Percentiles rank a stretch among this genome's conserved stretches.
phyloP scores from a whole-genome alignment of 371 early-diverging fungal genomes.

The Saksenaea vasiformis region DNA sequence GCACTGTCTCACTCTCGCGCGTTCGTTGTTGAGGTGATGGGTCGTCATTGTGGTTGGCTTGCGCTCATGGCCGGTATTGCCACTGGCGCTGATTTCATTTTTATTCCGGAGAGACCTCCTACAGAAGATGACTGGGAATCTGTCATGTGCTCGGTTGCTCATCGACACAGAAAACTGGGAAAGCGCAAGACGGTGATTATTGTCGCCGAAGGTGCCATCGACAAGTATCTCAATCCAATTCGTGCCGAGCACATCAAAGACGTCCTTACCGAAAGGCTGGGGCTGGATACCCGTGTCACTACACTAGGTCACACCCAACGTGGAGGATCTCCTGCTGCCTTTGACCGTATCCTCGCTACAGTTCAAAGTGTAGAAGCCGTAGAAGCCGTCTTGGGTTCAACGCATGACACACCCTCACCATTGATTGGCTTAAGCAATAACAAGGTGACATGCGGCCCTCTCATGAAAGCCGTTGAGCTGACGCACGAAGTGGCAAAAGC shows the following conservation, averaged over 20 bases:
- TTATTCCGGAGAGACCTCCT: constrained; percentile 96
- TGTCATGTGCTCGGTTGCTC: constrained; percentile 66
- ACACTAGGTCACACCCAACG: constrained; percentile 98
- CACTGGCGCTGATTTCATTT: constrained; percentile 94
- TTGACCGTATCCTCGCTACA: constrained; percentile 86
- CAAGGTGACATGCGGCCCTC: constrained; percentile 72
- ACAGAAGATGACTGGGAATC: constrained; percentile 80
- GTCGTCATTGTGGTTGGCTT: constrained; percentile 99
- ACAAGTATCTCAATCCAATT: constrained; percentile 86
- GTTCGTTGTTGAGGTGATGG: constrained; percentile 99
- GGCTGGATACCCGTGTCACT: constrained; percentile 91
- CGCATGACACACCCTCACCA: constrained; percentile 79
- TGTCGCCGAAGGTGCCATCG: constrained; percentile 96
- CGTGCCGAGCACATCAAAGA: constrained; percentile 81
- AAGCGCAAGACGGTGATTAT: constrained; percentile 92
- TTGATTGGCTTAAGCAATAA: constrained; percentile 90
- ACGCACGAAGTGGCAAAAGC: constrained; percentile 70
- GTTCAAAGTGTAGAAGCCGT: constrained; percentile 95
- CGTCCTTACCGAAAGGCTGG: constrained; percentile 73
- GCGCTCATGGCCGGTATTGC: constrained; percentile 95
- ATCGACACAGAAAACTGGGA: constrained; percentile 64
- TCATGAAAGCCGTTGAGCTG: constrained; percentile 90
- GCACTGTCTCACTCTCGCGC: constrained; percentile 97
- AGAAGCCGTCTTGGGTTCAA: constrained; percentile 82
- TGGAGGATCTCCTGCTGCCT: constrained; percentile 93